phyloP scores from a whole-genome alignment of 306 rosid species.

The Dalbergia cultrata region DNA sequence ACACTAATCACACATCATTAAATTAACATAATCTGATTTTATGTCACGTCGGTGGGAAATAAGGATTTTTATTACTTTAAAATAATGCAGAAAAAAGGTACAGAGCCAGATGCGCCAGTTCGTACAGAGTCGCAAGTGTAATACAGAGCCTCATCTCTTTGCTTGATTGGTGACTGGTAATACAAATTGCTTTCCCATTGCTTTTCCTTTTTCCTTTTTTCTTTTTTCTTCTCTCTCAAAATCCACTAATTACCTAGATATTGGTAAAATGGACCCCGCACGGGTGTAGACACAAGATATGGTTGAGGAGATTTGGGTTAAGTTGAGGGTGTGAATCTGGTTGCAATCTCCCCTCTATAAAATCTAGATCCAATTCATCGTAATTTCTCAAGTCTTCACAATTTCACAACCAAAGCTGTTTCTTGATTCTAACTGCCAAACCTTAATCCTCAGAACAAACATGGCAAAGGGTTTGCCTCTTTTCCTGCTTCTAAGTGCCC shows the following conservation, averaged over 20 bases:
- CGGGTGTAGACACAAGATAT: not conserved
- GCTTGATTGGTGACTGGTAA: not conserved
- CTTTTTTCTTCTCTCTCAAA: not conserved
- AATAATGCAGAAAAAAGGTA: not conserved
- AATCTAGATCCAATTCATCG: not conserved
- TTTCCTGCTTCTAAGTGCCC: not conserved
- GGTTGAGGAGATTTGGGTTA: slow-evolving; percentile 3
- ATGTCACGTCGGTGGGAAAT: slow-evolving; percentile 26
- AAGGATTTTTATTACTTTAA: not conserved
- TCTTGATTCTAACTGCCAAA: not conserved
- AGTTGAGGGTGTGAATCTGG: not conserved
- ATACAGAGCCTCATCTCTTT: not conserved
- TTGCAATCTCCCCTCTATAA: slow-evolving; percentile 22
- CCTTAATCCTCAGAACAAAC: not conserved
- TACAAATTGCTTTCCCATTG: not conserved
- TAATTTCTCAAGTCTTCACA: not conserved
- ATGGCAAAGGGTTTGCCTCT: slow-evolving; percentile 33
- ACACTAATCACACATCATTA: not conserved
- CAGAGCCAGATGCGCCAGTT: slow-evolving; percentile 14
- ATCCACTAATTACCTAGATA: slow-evolving; percentile 9
- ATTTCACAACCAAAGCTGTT: not conserved
- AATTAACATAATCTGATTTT: slow-evolving; percentile 14
- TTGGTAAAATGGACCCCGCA: slow-evolving; percentile 25
- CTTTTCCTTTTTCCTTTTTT: not conserved
- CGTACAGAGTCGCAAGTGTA: not conserved